Evolutionary conservation across 1,139 yeast genomes (phyloP).

Genomic region (Yamadazyma friedrichii): DNA sequence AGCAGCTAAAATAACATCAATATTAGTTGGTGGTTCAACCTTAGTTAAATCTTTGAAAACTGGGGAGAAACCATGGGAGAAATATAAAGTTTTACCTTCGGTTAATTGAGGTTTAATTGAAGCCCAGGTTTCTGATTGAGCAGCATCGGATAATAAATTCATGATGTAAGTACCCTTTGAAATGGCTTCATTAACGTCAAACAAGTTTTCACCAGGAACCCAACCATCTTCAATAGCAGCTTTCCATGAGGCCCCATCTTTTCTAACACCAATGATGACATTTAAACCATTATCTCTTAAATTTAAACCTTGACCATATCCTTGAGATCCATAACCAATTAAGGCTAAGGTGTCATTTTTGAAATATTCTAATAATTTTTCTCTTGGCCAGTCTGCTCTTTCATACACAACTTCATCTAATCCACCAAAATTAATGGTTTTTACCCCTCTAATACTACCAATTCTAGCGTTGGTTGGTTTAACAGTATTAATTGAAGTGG

Average conservation of each 20-base stretch:
- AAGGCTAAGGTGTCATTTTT: constrained; percentile 96
- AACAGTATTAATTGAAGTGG: constrained; percentile 24
- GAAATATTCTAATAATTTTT: constrained; percentile 93
- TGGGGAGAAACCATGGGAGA: constrained; percentile 99
- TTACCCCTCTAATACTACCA: constrained; percentile 73
- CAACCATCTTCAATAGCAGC: constrained; percentile 99
- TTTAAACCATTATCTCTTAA: constrained; percentile 98
- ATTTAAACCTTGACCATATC: constrained; percentile 99
- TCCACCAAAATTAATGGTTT: constrained; percentile 97
- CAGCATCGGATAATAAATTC: constrained; percentile 99
- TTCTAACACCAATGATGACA: constrained; percentile 97
- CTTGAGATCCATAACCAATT: constrained; percentile 99
- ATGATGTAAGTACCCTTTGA: constrained; percentile 87
- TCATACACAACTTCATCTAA: constrained; percentile 94
- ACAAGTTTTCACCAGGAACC: constrained; percentile 99
- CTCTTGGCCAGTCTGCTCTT: constrained; percentile 99
- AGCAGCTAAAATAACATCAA: constrained; percentile 97
- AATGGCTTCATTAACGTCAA: constrained; percentile 92
- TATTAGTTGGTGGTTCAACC: constrained; percentile 91
- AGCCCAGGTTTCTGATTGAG: constrained; percentile 98
- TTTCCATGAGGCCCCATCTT: constrained; percentile 99
- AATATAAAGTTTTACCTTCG: constrained; percentile 96
- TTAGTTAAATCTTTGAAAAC: constrained; percentile 97
- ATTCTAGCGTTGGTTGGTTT: constrained; percentile 40
- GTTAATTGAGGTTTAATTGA: constrained; percentile 85